A percentile compares a stretch with the other conserved stretches of the same genome.
phyloP scores from a whole-genome alignment of 2,329 filamentous ascomycete genomes.

The Trichoderma asperellum region DNA sequence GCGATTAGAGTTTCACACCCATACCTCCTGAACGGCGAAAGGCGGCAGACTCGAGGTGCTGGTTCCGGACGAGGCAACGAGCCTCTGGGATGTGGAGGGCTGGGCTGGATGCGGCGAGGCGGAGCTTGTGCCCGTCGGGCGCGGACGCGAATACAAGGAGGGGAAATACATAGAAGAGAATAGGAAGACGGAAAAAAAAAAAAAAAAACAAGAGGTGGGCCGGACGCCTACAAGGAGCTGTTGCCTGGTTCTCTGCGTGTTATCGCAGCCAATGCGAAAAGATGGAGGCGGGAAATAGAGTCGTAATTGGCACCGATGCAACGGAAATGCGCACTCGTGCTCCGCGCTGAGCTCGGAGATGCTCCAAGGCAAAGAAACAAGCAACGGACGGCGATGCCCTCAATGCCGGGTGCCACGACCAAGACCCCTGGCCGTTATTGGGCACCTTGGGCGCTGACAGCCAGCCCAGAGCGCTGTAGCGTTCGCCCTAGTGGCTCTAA shows the following conservation, averaged over 20 bases:
- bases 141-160: conserved; percentile 1
- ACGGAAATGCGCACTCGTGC: not conserved
- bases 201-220: not conserved
- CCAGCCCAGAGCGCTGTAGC: conserved; percentile 27
- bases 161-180: not conserved
- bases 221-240: not conserved
- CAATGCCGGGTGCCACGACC: not conserved
- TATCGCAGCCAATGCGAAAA: not conserved
- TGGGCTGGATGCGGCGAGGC: conserved; percentile 27
- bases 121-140: conserved; percentile 14
- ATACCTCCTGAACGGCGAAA: conserved; percentile 5
- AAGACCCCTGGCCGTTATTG: conserved; percentile 15
- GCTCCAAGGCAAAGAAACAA: not conserved
- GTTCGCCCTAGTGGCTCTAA: conserved; percentile 22
- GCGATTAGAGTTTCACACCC: conserved; percentile 27
- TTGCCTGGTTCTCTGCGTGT: not conserved
- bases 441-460: conserved; percentile 22
- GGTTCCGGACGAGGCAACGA: conserved; percentile 15
- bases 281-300: not conserved
- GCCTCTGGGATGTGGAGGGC: conserved; percentile 1
- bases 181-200: not conserved
- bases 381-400: not conserved
- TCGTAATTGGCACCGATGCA: not conserved
- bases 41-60: conserved; percentile 3
- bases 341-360: not conserved